Percentiles rank a stretch among this genome's conserved stretches.
These are phyloP conservation scores for Lagenidium sp. DNA, from an alignment of 352 stramenopile species.

Conservation along the genomic window DNA sequence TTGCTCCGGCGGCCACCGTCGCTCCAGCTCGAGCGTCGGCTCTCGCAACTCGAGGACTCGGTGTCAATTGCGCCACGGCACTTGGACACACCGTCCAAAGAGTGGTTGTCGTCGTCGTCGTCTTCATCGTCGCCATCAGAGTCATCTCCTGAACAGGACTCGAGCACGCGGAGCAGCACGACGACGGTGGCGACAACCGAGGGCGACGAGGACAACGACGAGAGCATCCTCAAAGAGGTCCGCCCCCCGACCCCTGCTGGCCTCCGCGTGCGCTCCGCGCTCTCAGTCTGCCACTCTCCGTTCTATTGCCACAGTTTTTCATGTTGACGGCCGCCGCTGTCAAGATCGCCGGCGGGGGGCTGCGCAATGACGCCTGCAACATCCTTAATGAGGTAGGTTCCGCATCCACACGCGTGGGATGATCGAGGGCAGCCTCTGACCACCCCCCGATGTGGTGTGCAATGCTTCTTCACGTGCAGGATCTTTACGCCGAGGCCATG, in stretches of 20 bases:
- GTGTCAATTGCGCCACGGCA: too few relatives aligned
- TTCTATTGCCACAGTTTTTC: slow-evolving; percentile 45
- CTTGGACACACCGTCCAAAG: too few relatives aligned
- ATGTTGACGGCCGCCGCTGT: slow-evolving; percentile 43
- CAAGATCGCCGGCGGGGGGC: slow-evolving; percentile 37
- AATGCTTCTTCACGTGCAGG: too few relatives aligned
- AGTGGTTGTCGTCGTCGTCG: too few relatives aligned
- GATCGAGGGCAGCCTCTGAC: too few relatives aligned
- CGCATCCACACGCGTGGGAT: too few relatives aligned
- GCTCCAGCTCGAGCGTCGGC: slow-evolving; percentile 9
- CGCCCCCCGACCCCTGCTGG: slow-evolving; percentile 9
- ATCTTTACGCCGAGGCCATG: slow-evolving; percentile 39
- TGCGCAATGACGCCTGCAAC: slow-evolving; percentile 51
- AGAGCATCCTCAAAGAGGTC: slow-evolving; percentile 43
- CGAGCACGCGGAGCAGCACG: too few relatives aligned
- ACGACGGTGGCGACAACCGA: not conserved
- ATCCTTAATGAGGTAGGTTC: slow-evolving; percentile 35
- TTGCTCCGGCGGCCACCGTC: slow-evolving; percentile 3
- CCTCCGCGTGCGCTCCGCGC: slow-evolving; percentile 15
- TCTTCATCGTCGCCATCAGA: too few relatives aligned
- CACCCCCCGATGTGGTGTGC: too few relatives aligned
- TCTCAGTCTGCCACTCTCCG: slow-evolving; percentile 27
- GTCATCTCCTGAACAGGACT: too few relatives aligned
- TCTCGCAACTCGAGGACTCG: slow-evolving; percentile 6
- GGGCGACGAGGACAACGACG: slow-evolving; percentile 6